Conservation (phyloP, 345 rosid genomes). For the Geranium rotundifolium region DNA sequence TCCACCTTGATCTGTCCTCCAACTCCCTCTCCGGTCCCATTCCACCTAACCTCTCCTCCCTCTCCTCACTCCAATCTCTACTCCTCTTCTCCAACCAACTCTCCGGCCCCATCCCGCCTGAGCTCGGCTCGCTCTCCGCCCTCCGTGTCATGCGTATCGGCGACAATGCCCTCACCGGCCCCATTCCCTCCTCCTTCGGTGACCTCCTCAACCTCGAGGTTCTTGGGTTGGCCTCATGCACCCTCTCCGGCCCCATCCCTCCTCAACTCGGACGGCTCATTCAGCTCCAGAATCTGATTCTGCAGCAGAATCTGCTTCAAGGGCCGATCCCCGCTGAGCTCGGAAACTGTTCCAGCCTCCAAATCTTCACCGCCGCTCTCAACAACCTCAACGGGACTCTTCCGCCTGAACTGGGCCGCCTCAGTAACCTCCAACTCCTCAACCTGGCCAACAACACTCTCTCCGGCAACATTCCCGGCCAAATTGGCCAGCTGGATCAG, state of each 20-base stretch:
- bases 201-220: conserved; percentile 39
- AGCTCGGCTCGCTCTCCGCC: conserved; percentile 46
- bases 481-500: conserved; percentile 49
- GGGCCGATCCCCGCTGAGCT: conserved; percentile 64
- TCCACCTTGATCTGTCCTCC: conserved; percentile 89
- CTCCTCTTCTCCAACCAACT: conserved; percentile 79
- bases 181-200: conserved; percentile 58
- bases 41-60: conserved; percentile 74
- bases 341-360: conserved; percentile 69
- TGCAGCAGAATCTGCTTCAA: conserved; percentile 56
- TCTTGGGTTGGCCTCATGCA: conserved; percentile 71
- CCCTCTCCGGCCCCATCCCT: conserved; percentile 59
- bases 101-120: conserved; percentile 60
- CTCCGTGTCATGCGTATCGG: conserved; percentile 66
- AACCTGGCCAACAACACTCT: conserved; percentile 63
- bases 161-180: conserved; percentile 67
- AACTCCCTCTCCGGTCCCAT: conserved; percentile 75
- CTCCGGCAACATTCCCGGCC: conserved; percentile 57
- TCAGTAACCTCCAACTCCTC: conserved; percentile 40
- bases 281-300: conserved; percentile 27
- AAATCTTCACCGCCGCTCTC: conserved; percentile 30
- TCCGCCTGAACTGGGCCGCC: conserved; percentile 47
- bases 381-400: conserved; percentile 70
- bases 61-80: conserved; percentile 67
- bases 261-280: conserved; percentile 56